A percentile compares a stretch with the other conserved stretches of the same genome.
Evolutionary conservation across 176 grass and related monocot species (phyloP).

Genomic region (Guadua angustifolia): DNA sequence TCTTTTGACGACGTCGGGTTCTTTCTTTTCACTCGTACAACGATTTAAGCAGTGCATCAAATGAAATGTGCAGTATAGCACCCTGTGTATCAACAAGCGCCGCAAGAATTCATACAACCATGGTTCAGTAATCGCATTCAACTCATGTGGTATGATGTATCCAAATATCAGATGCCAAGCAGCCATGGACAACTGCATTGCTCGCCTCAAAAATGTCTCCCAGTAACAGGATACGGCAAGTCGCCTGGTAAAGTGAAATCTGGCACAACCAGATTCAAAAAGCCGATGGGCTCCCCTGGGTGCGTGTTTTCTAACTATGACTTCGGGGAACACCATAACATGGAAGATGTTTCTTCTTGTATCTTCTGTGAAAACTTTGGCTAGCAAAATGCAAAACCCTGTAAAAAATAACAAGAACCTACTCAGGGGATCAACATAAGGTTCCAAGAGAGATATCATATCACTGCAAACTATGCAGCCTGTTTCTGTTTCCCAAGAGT

Average conservation of each 20-base stretch:
- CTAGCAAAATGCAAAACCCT: slow-evolving; percentile 29
- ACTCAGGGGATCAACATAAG: background rate
- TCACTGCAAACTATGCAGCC: background rate
- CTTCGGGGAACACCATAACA: background rate
- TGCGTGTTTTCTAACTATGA: background rate
- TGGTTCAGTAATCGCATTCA: slow-evolving; percentile 9
- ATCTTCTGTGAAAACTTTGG: background rate
- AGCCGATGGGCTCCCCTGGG: background rate
- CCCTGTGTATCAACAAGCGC: slow-evolving; percentile 7
- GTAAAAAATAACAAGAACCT: slow-evolving; percentile 17
- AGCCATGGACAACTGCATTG: background rate
- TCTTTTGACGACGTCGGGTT: background rate
- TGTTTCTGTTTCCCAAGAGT: background rate
- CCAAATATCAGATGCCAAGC: background rate
- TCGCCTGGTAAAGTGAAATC: background rate
- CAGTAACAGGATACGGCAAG: background rate
- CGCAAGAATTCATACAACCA: slow-evolving; percentile 3
- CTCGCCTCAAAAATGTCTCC: background rate
- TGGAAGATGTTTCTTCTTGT: background rate
- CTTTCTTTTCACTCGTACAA: background rate
- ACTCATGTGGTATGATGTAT: slow-evolving; percentile 14
- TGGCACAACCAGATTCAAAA: background rate
- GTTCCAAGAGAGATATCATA: background rate
- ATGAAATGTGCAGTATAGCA: background rate
- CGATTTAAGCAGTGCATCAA: background rate